Evolutionary conservation across 2,329 filamentous ascomycete genomes (phyloP), one percentile per base, ranked within the genome.

Genomic region (Phoma herbarum): DNA sequence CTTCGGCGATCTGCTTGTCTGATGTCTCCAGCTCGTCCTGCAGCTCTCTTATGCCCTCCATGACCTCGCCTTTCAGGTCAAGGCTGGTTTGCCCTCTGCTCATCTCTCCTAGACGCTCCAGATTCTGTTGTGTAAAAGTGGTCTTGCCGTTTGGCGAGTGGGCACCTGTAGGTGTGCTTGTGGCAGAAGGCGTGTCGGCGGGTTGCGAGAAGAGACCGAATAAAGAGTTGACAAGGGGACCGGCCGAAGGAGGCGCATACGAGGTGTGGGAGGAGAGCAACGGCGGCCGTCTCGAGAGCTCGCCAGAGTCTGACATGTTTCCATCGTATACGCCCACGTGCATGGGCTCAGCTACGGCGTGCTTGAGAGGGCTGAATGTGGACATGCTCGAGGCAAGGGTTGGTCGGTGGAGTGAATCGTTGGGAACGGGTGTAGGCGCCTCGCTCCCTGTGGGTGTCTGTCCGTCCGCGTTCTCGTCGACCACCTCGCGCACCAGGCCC

Each of bases 11-110:
- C 77, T 97, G 93, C 72, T 96, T 92, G 74, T 97, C 95, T 8
- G 93, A 93, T 73, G 94, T 90, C 65, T 90, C 90, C 56, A 99
- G 88, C 79, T 99, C 95, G 73, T 99, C 95, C 77, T 96, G 91
- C 60, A 99, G 93, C 76, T 99, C 95, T 70, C 92, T 89, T 70
- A 99, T 97, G 41, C 93, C 95, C 69, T 95, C 91, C 65, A 97
- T 89, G 25, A 98, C 90, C 77, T 98, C 95, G 14, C 92, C 92
- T 60, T 93, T 90, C 58, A 98, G 83, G 62, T 96, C 90, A 60
- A 90, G 85, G 35, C 64, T 52, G 81, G 77, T 70, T 75, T 67
- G 62, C 47, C 65, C 70, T 58, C 63, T 69, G 64, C 76, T 75
- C 12, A 83, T 78, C 25, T 75, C 74, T 20, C 67, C 51, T 67